phyloP scores from a whole-genome alignment of 495 filamentous ascomycete genomes.

The Neurospora tetrasperma region DNA sequence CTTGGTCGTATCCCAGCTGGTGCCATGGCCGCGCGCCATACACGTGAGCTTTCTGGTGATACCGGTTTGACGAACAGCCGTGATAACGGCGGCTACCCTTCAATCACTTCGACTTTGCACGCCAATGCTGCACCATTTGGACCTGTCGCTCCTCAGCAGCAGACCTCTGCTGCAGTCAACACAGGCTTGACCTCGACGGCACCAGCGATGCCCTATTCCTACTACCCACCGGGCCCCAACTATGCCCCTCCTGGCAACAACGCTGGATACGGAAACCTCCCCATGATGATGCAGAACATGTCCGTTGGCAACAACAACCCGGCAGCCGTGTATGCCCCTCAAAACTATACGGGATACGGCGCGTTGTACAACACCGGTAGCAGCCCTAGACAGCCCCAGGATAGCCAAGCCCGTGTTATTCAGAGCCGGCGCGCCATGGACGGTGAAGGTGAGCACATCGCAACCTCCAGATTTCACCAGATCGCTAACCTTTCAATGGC shows the following conservation, averaged over 20 bases:
- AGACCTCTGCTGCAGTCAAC: slow-evolving; percentile 20
- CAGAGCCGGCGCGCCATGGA: slow-evolving; percentile 56
- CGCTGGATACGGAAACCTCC: slow-evolving; percentile 35
- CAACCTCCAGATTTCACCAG: background rate
- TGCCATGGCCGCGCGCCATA: slow-evolving; percentile 51
- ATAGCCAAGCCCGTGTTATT: slow-evolving; percentile 61
- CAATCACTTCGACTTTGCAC: slow-evolving; percentile 62
- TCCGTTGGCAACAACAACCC: slow-evolving; percentile 32
- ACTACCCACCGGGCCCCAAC: slow-evolving; percentile 32
- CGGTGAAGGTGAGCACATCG: slow-evolving; percentile 43
- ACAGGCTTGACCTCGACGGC: slow-evolving; percentile 26
- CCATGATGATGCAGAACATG: slow-evolving; percentile 54
- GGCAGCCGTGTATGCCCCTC: slow-evolving; percentile 32
- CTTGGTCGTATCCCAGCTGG: slow-evolving; percentile 65
- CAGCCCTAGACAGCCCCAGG: slow-evolving; percentile 29
- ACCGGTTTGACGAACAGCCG: slow-evolving; percentile 33
- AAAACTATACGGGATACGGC: slow-evolving; percentile 37
- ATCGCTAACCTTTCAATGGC: slow-evolving; percentile 7
- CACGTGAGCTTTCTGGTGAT: slow-evolving; percentile 51
- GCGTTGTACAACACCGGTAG: slow-evolving; percentile 34
- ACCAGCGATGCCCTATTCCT: slow-evolving; percentile 27
- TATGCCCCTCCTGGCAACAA: slow-evolving; percentile 16
- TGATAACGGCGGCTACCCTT: slow-evolving; percentile 37
- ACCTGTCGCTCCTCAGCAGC: slow-evolving; percentile 31
- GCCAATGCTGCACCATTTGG: slow-evolving; percentile 65